Conservation (phyloP, 441 rosid genomes). For the California macrophylla region DNA sequence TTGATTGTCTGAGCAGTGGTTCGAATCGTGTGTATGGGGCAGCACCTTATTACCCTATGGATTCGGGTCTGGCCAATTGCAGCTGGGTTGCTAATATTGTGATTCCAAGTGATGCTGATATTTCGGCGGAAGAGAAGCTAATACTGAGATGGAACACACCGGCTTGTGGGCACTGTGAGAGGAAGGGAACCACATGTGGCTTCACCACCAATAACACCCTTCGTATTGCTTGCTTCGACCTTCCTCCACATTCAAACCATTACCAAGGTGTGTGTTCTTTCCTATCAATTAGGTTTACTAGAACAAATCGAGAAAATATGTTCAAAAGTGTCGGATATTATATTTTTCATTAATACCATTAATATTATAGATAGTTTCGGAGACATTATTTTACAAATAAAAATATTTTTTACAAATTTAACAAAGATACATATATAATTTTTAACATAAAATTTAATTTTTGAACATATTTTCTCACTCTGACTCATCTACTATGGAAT, state of each 20-base stretch:
- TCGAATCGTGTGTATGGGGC: background rate
- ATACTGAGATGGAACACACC: background rate
- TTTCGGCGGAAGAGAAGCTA: background rate
- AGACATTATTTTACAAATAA: no score
- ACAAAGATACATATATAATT: no score
- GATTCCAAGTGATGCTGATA: background rate
- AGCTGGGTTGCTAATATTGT: background rate
- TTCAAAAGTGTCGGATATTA: no score
- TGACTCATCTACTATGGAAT: no score
- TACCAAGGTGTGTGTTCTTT: no score
- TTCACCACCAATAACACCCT: background rate
- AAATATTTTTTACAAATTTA: no score
- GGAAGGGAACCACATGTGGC: background rate
- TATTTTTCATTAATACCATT: no score
- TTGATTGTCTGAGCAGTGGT: background rate
- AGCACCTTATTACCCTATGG: background rate
- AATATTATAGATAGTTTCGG: no score
- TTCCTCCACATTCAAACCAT: background rate
- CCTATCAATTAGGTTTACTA: no score
- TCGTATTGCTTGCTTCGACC: background rate
- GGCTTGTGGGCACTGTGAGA: background rate
- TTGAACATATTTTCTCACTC: no score
- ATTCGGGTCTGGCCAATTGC: background rate
- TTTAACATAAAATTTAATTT: no score
- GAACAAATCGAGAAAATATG: no score